A percentile compares a stretch with the other conserved stretches of the same genome.
phyloP scores from a whole-genome alignment of 2,329 filamentous ascomycete genomes.

The Fusarium acutatum region DNA sequence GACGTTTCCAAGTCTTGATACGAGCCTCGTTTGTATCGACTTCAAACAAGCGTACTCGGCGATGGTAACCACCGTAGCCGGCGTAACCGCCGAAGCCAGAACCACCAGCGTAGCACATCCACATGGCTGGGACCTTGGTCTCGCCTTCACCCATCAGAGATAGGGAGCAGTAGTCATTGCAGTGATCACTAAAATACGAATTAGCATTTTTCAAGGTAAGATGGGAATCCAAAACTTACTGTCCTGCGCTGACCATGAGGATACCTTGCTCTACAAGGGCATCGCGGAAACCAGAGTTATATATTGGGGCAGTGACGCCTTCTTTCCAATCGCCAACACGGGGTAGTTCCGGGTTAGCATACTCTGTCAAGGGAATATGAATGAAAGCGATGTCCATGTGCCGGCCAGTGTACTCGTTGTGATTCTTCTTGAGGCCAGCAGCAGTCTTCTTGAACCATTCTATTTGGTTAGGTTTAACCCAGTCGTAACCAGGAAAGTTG shows the following conservation, averaged over 20 bases:
- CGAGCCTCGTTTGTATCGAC: conserved; percentile 90
- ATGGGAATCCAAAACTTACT: conserved; percentile 64
- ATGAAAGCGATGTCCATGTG: conserved; percentile 98
- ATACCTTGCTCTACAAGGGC: conserved; percentile 87
- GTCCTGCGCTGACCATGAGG: conserved; percentile 88
- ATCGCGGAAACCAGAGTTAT: conserved; percentile 93
- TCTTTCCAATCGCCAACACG: conserved; percentile 77
- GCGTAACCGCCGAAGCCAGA: conserved; percentile 95
- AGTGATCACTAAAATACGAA: conserved; percentile 72
- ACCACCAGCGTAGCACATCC: conserved; percentile 98
- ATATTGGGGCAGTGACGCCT: conserved; percentile 83
- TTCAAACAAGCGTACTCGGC: conserved; percentile 88
- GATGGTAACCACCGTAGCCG: conserved; percentile 85
- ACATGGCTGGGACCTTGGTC: conserved; percentile 72
- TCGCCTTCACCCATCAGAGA: conserved; percentile 54
- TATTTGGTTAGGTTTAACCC: conserved; percentile 94
- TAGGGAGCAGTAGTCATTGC: conserved; percentile 94
- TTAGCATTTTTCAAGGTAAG: conserved; percentile 18
- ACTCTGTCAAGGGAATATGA: conserved; percentile 95
- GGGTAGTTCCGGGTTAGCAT: conserved; percentile 70
- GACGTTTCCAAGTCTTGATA: conserved; percentile 90
- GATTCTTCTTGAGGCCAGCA: conserved; percentile 75
- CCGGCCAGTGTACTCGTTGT: conserved; percentile 86
- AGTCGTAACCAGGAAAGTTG: conserved; percentile 92
- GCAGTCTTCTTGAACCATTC: conserved; percentile 91